Base-by-base conservation (phyloP, 495 filamentous ascomycete genomes). In the Thozetella sp. region DNA sequence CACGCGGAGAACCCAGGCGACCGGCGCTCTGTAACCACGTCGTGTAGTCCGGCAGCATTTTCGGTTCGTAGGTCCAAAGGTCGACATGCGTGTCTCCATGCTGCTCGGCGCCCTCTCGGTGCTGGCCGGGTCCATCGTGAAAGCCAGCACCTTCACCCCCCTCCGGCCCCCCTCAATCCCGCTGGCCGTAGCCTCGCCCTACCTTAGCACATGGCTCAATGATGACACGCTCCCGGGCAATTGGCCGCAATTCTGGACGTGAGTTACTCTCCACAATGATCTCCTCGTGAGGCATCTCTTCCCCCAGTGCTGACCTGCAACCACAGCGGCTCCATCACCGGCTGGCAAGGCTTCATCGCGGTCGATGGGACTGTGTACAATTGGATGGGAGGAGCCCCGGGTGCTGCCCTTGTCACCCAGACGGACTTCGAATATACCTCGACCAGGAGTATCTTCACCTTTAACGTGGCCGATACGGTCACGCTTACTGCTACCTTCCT, bases 391-490 rank as follows among this genome's bases (percentile, higher is more conserved):
- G 54, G 77, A 57, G 56, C 93, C 80, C 71, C 72, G 72, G 58
- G 91, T 80, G 62, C 70, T 0, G 59, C 66, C 6, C 61, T 61
- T 11, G 80, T 78, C 1, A 71, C 75, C 13, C 81, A 84, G 58
- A 57, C 69, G 0, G 73, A 72, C 2, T 82, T 92, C 45, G 87
- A 89, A 56, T 97, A 93, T 68, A 94, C 96, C 64, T 37, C 94
- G 43, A 92, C 91, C 1, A 88, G 87, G 15, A 97, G 92, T 48
- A 93, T 92, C 57, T 88, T 98, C 60, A 91, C 88, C 37, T 94
- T 96, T 75, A 79, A 80, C 25, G 87, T 97, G 22, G 83, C 72
- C 19, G 77, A 83, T 1, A 79, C 85, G 51, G 77, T 90, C 25
- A 81, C 88, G 59, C 76, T 98, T 70, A 87, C 85, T 2, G 79